Percentiles rank a stretch among this genome's conserved stretches.
These are phyloP conservation scores for Aspergillus proliferans DNA, from an alignment of 2,329 filamentous ascomycete genomes.

Conservation along the genomic window DNA sequence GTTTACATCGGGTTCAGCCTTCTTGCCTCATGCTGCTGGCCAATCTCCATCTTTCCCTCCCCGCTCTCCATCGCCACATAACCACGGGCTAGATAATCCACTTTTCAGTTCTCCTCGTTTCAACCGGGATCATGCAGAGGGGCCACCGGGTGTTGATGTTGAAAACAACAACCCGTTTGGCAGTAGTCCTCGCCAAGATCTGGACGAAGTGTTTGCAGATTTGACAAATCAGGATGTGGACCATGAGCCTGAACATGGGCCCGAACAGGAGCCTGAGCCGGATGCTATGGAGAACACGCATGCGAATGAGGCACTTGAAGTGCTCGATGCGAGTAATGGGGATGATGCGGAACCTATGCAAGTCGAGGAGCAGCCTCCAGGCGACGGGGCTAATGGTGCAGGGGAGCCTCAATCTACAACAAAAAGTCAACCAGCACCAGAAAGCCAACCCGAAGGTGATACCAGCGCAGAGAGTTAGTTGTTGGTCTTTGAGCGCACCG, in stretches of 20 bases:
- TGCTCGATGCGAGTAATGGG: conserved; percentile 34
- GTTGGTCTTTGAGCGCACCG: conserved; percentile 5
- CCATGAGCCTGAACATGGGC: conserved; percentile 24
- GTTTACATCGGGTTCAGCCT: conserved; percentile 30
- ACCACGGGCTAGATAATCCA: conserved; percentile 30
- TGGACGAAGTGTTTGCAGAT: conserved; percentile 43
- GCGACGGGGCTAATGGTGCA: conserved; percentile 16
- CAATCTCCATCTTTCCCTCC: conserved; percentile 36
- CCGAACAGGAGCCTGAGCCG: conserved; percentile 20
- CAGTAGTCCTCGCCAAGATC: conserved; percentile 35
- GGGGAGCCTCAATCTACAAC: background rate
- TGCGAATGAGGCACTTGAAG: conserved; percentile 43
- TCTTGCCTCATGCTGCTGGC: conserved; percentile 29
- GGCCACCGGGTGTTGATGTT: conserved; percentile 25
- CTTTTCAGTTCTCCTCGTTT: conserved; percentile 39
- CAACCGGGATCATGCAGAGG: conserved; percentile 28
- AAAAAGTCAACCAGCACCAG: too few species aligned
- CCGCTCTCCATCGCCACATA: conserved; percentile 32
- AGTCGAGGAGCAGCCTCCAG: conserved; percentile 15
- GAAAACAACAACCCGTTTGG: conserved; percentile 28
- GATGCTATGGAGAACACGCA: conserved; percentile 40
- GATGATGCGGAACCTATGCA: conserved; percentile 25
- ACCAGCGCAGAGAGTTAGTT: conserved; percentile 5
- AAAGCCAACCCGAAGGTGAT: conserved; percentile 15
- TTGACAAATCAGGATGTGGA: conserved; percentile 41